Base-by-base conservation (phyloP, 148 eudicot genomes). In the Rheum nobile region DNA sequence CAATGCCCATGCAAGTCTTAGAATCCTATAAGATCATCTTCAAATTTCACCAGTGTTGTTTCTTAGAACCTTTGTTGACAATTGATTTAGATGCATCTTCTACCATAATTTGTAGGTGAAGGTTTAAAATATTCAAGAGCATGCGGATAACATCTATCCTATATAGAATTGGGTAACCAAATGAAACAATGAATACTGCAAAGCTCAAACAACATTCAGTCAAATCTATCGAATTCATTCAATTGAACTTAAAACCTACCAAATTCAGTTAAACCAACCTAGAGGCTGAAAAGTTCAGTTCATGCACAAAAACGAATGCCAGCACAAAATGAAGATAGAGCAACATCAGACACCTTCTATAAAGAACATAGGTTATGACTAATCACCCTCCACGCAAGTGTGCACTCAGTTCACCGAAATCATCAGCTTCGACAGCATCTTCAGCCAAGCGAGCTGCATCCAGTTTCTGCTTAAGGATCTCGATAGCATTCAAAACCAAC, bases 391-490 rank as follows among this genome's bases (percentile, higher is more conserved):
- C 73, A 71, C 73, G 48, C 73, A 71, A 37, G 48, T 71, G 73
- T 10, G 73, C 73, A 39, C 73, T 50, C 50, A 71, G 29, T 26
- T 71, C 90, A 19, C 90, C 97, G 77, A 91, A 93, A 39, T 91
- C 93, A 77, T 93, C 97, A 11, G 88, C 89, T 74, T 91, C 95
- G 8, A 89, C 90, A 4, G 87, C 81, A 74, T 94, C 98, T 73
- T 88, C 95, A 22, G 95, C 80, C 63, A 94, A 79, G 75, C 96
- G 91, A 79, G 89, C 98, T 7, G 96, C 93, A 80, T 94, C 98
- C 50, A 94, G 83, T 77, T 94, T 91, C 68, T 82, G 88, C 71
- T 94, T 94, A 50, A 94, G 88, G 74, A 94, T 73, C 12, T 91
- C 96, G 48, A 94, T 88, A 8, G 97, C 97, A 78, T 91, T 89